Base-by-base conservation (phyloP, 164 flowering plant genomes). In the Brasenia schreberi region DNA sequence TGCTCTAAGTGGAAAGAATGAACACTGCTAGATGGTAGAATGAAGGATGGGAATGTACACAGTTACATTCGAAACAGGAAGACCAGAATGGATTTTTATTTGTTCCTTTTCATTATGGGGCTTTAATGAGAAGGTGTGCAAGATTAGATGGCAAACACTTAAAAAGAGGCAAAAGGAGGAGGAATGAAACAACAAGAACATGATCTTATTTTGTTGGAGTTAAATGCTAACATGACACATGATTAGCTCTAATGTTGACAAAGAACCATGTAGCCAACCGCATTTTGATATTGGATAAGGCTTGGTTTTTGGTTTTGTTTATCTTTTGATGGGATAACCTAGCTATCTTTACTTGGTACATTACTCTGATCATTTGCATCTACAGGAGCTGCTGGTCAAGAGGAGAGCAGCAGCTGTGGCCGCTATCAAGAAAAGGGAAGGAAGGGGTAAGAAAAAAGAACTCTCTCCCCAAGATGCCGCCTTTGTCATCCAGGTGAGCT, bases 391-490 rank as follows among this genome's bases (percentile, higher is more conserved):
- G 7, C 86, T 87, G 81, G 85, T 85, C 10, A 88, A 39, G 65
- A 64, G 76, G 78, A 86, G 92, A 70, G 68, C 70, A 64, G 59
- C 66, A 33, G 85, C 70, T 58, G 69, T 56, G 59, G 56, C 56
- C 10, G 63, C 63, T 18, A 23, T 23, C 9, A 23, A 18, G 33
- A 61, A n/a, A 7, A 65, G 59, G 17, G 80, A 66, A 42, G 65
- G 63, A n/a, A 87, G 75, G 84, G 96, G 97, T 1, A 90, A 93
- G 85, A 79, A 66, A 75, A 87, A 86, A 82, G 91, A 87, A 43
- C 39, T 93, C 67, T 85, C 96, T 3, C 87, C 85, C 1, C 87
- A 77, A 70, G 96, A 91, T 79, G 98, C 98, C 17, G 98, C 97
- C 4, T 0, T 81, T 70, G 65, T 84, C 84, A 94, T 94, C 63